Evolutionary conservation across 331 rosid species (phyloP).

Genomic region (Malus hybrid): DNA sequence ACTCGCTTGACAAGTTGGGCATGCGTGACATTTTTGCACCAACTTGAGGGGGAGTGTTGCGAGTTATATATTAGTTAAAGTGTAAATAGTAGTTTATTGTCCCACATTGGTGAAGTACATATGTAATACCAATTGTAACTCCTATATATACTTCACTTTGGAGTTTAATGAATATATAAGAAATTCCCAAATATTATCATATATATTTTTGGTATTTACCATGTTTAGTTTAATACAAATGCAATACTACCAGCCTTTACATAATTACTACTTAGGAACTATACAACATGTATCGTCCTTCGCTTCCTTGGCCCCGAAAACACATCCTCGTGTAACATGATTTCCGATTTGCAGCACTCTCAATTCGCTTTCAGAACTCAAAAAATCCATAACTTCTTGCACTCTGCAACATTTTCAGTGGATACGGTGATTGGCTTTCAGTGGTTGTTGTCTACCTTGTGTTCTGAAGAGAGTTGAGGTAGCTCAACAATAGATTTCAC

Average conservation of each 20-base stretch:
- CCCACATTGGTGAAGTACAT: too few species aligned
- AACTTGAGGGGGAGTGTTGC: too few species aligned
- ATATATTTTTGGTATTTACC: too few species aligned
- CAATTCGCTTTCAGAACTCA: conserved; percentile 15
- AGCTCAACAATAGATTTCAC: conserved; percentile 41
- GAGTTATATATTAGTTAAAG: too few species aligned
- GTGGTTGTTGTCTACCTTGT: conserved; percentile 19
- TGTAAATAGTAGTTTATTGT: too few species aligned
- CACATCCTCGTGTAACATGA: conserved; percentile 33
- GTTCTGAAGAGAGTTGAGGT: conserved; percentile 41
- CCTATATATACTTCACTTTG: too few species aligned
- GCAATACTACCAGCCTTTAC: neutral
- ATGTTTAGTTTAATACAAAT: neutral
- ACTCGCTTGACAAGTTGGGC: too few species aligned
- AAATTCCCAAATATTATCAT: too few species aligned
- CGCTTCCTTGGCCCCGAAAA: neutral
- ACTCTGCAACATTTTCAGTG: conserved; percentile 33
- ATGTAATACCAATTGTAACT: too few species aligned
- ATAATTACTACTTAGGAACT: conserved; percentile 18
- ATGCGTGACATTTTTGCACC: too few species aligned
- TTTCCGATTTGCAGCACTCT: neutral
- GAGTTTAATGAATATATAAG: too few species aligned
- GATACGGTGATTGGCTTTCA: conserved; percentile 34
- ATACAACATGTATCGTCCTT: neutral
- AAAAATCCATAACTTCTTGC: conserved; percentile 31